Base-by-base conservation (phyloP, 2,329 filamentous ascomycete species). In the Talaromyces atroroseus region DNA sequence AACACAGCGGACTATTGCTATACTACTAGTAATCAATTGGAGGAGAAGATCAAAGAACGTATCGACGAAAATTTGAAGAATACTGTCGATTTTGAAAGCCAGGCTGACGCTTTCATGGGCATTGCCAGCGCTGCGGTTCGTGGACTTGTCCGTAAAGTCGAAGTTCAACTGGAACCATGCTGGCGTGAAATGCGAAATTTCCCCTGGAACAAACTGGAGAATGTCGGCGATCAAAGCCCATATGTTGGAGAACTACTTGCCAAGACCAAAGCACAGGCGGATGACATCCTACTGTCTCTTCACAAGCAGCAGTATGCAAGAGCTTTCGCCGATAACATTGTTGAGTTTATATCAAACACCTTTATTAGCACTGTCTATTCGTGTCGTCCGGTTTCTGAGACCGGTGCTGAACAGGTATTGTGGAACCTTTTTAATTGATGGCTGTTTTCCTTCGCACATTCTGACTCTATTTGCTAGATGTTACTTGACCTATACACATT, bases 1-100 rank as follows among this genome's bases (percentile, higher is more conserved):
- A 99, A 99, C 69, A 97, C 94, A 1, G 92, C 94, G 0, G 94
- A 99, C 68, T 99, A 97, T 71, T 99, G 94, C 82, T 92, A 96
- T 68, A 85, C 84, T 24, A 97, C 95, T 29, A 94, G 91, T 49
- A 91, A 86, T 49, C 92, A 97, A 68, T 80, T 99, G 0, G 92
- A 97, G 70, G 92, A 97, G 65, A 96, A 89, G 71, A 92, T 99
- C 72, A 92, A 90, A 74, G 87, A 89, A 64, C 85, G 91, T 10
- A 91, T 99, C 60, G 94, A 97, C 61, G 79, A 83, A 47, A 88
- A 91, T 2, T 78, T 95, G 36, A 83, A 83, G 16, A 75, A 84
- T 29, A 85, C 84, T 60, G 88, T 99, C 6, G 92, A 97, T 70
- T 76, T 99, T 20, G 92, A 95, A 54, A 92, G 88, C 23, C 94